These are phyloP conservation scores for Actinidia chinensis DNA, from an alignment of 179 eudicot species.

Conservation along the genomic window DNA sequence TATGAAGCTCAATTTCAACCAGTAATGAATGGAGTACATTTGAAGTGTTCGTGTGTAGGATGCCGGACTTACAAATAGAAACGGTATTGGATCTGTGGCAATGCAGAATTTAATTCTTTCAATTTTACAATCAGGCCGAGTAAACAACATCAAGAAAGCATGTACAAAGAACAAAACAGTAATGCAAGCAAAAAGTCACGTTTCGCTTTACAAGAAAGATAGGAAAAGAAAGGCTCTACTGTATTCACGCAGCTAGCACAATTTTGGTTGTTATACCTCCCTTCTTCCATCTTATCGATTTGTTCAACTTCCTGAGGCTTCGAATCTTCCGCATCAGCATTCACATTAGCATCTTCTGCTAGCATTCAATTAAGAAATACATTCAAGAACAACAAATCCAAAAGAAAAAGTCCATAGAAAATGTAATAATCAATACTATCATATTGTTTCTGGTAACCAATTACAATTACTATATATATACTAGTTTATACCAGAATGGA, in stretches of 20 bases:
- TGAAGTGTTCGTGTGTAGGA: neutral
- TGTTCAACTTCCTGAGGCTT: constrained; percentile 39
- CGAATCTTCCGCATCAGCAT: constrained; percentile 31
- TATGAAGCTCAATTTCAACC: neutral
- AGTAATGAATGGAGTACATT: neutral
- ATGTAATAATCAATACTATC: neutral
- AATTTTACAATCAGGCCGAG: neutral
- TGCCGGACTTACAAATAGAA: neutral
- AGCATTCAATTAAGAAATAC: neutral
- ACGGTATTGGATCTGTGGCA: neutral
- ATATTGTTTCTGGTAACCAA: too few species aligned
- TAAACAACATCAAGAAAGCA: neutral
- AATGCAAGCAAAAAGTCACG: neutral
- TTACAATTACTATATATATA: too few species aligned
- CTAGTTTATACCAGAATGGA: too few species aligned
- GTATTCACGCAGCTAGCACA: neutral
- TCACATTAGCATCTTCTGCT: constrained; percentile 41
- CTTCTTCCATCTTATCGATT: constrained; percentile 45
- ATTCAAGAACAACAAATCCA: constrained; percentile 3
- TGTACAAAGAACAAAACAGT: neutral
- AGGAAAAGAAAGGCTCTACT: constrained; percentile 3
- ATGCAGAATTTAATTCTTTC: neutral
- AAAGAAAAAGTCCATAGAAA: neutral
- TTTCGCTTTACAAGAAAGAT: neutral
- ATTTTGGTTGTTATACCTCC: constrained; percentile 25